A percentile compares a stretch with the other conserved stretches of the same genome.
phyloP scores from a whole-genome alignment of 805 yeast species.

The Yamadazyma philogaea region DNA sequence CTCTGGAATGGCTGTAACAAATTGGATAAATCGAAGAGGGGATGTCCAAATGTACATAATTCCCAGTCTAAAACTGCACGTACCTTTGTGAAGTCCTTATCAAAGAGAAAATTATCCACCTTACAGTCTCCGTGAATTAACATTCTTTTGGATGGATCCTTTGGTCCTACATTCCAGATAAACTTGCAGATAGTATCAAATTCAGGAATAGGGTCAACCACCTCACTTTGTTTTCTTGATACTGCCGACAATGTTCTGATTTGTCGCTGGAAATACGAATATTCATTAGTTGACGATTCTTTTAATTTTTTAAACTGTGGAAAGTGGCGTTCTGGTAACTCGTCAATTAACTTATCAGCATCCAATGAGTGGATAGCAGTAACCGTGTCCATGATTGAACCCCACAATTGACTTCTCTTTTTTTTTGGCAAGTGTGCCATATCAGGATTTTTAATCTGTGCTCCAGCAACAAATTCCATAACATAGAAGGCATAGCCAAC shows the following conservation, averaged over 20 bases:
- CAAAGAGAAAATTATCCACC: conserved; percentile 60
- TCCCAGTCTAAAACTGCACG: conserved; percentile 66
- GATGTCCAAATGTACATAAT: conserved; percentile 62
- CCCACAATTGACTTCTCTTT: conserved; percentile 39
- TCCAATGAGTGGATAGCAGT: conserved; percentile 50
- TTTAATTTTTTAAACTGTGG: conserved; percentile 33
- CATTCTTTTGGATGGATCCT: conserved; percentile 41
- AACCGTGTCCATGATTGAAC: conserved; percentile 46
- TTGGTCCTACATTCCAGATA: conserved; percentile 43
- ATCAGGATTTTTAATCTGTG: conserved; percentile 53
- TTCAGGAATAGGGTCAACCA: conserved; percentile 47
- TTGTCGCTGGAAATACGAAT: conserved; percentile 53
- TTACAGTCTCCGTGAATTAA: conserved; percentile 66
- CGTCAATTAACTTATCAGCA: conserved; percentile 35
- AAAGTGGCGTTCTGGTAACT: conserved; percentile 46
- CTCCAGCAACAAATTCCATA: conserved; percentile 59
- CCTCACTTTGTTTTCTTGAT: conserved; percentile 32
- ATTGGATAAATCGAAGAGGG: conserved; percentile 59
- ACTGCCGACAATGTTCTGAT: conserved; percentile 45
- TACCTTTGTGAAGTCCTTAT: conserved; percentile 49
- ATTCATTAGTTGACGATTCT: not conserved
- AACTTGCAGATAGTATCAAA: conserved; percentile 42
- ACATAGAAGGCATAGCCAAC: conserved; percentile 57
- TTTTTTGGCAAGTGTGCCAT: conserved; percentile 33
- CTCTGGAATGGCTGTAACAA: conserved; percentile 52